Base-by-base conservation (phyloP, 2,329 filamentous ascomycete species). In the Phaeosphaeriaceae sp. region DNA sequence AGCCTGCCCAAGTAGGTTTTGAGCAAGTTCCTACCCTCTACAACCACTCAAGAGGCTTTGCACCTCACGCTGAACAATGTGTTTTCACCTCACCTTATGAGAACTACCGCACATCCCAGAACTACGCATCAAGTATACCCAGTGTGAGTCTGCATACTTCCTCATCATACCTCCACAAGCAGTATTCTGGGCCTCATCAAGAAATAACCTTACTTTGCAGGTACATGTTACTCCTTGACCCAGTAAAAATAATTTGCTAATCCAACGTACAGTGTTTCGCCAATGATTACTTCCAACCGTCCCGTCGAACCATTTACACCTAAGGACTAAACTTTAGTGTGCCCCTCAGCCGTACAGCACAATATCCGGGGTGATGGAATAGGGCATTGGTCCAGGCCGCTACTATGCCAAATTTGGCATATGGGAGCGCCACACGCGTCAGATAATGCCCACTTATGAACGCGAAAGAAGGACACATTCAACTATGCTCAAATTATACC, bases 61-160 rank as follows among this genome's bases (percentile, higher is more conserved):
- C 47, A 2, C 29, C 42, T 3, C 48, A 42, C 17, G 6, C 54
- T 5, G 52, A 62, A 16, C 21, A 57, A 6, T 64, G 61, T 32
- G 36, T 54, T 8, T 33, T 60, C 4, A 46, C 50, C 21, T 46
- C 50, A 16, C 34, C 40, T 1, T 61, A 53, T 15, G 32, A 38
- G 6, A 21, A 42, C 23, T 52, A 43, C 18, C 46, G 43, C 17
- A 48, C 44, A 44, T 34, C 30, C 18, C 42, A 42, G 26, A 60
- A 33, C 37, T 53, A 60, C 18, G 20, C 34, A 45, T 38, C 50
- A 37, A 42, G 44, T 43, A 49, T 48, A 34, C 48, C 45, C 37
- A 58, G 48, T 43, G 53, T 58, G 55, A 63, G 59, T 56, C 35
- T 60, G 42, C 57, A 59, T 35, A 53, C 43, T 30, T 54, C 50